A percentile compares a stretch with the other conserved stretches of the same genome.
Evolutionary conservation across 225 moss, liverwort and hornwort species (phyloP).

Genomic region (Rhytidiadelphus loreus): DNA sequence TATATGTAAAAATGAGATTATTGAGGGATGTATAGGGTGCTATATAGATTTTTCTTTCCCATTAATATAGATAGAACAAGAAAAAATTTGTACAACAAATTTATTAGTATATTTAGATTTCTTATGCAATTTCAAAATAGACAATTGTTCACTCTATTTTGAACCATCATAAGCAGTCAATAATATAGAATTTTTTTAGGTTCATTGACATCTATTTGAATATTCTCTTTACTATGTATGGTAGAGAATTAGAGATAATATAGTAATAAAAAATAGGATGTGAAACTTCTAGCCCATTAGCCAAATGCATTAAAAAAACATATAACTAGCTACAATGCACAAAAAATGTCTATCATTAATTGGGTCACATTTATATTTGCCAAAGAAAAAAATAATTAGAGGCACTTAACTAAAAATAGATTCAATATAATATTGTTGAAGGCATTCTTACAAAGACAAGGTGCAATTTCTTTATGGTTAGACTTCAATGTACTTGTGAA

Average conservation of each 20-base stretch:
- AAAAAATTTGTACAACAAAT: not conserved
- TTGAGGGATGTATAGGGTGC: too few relatives aligned
- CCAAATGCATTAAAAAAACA: not conserved
- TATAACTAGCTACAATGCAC: rapidly evolving
- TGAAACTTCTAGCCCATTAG: not conserved
- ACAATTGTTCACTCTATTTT: not conserved
- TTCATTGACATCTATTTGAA: too few relatives aligned
- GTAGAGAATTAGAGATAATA: too few relatives aligned
- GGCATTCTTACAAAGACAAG: not conserved
- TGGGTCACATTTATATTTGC: not conserved
- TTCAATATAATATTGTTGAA: not conserved
- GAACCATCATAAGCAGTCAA: not conserved
- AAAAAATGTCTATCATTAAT: not conserved
- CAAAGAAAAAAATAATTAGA: not conserved
- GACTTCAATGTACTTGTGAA: not conserved
- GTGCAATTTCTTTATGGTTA: rapidly evolving
- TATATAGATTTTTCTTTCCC: rapidly evolving
- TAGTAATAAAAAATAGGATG: not conserved
- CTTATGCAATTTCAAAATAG: too few relatives aligned
- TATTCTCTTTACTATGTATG: too few relatives aligned
- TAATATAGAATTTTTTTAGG: too few relatives aligned
- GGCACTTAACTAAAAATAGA: not conserved
- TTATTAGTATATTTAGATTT: not conserved
- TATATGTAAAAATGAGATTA: not conserved
- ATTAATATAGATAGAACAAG: not conserved